These are phyloP conservation scores for Starmerella vitae DNA, from an alignment of 805 yeast genomes.

Conservation along the genomic window DNA sequence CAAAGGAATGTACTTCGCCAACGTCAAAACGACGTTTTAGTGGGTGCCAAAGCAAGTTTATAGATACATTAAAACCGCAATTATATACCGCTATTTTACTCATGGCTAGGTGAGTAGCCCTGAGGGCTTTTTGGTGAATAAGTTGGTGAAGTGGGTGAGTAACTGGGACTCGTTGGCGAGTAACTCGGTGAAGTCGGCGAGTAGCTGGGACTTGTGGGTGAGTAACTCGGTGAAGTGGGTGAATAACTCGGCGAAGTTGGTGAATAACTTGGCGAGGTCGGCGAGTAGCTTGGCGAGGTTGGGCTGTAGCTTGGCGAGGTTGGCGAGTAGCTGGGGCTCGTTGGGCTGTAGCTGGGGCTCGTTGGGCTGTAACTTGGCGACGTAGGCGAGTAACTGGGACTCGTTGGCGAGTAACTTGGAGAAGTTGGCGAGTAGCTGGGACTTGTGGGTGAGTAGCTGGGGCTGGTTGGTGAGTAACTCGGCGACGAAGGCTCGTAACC, in stretches of 20 bases:
- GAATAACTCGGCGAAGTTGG: constrained; percentile 20
- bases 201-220: constrained; percentile 59
- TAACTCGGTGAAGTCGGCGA: constrained; percentile 51
- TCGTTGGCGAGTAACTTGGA: constrained; percentile 67
- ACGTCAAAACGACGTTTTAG: constrained; percentile 19
- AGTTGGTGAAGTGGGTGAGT: constrained; percentile 51
- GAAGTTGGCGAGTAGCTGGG: constrained; percentile 47
- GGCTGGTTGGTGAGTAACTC: constrained; percentile 49
- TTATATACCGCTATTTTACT: too few species aligned
- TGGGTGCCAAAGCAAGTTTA: too few species aligned
- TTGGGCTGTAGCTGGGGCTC: constrained; percentile 28
- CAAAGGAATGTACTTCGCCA: constrained; percentile 83
- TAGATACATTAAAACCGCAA: too few species aligned
- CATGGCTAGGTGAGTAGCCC: constrained; percentile 61
- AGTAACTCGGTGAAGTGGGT: constrained; percentile 28
- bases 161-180: constrained; percentile 44
- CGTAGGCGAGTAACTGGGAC: constrained; percentile 65
- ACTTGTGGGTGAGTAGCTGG: constrained; percentile 52
- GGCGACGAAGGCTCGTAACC: constrained; percentile 55
- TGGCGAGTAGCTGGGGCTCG: constrained; percentile 36
- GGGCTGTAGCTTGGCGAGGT: constrained; percentile 52
- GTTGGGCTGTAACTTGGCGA: constrained; percentile 66
- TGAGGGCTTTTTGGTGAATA: constrained; percentile 72
- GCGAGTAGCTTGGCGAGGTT: constrained; percentile 58
- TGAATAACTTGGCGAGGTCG: constrained; percentile 48